Evolutionary conservation across 2,329 filamentous ascomycete species (phyloP).

Genomic region (Tolypocladium capitatum): DNA sequence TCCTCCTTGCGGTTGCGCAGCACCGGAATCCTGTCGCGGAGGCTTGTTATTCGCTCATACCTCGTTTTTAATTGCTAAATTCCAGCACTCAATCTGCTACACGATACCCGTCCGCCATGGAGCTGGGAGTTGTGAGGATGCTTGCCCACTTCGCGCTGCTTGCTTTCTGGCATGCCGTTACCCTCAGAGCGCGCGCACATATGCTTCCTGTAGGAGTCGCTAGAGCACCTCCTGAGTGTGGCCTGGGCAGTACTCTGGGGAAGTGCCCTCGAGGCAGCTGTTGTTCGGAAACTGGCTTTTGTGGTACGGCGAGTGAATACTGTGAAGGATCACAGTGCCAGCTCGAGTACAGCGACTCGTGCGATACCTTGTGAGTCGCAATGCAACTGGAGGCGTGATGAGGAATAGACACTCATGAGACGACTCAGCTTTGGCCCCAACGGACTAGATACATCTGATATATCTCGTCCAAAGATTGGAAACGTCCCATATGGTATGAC

Average conservation of each 20-base stretch:
- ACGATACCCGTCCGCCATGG: background rate
- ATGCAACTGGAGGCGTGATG: background rate
- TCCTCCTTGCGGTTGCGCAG: background rate
- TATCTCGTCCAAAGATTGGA: constrained; percentile 18
- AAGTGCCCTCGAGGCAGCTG: constrained; percentile 17
- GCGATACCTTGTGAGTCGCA: constrained; percentile 26
- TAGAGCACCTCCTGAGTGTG: background rate
- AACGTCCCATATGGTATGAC: constrained; percentile 22
- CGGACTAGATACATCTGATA: constrained; percentile 16
- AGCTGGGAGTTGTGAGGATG: background rate
- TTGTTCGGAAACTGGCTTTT: constrained; percentile 24
- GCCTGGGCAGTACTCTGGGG: background rate
- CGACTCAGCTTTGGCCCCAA: constrained; percentile 16
- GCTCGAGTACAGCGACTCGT: constrained; percentile 24
- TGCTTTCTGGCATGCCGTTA: background rate
- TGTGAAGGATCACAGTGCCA: constrained; percentile 25
- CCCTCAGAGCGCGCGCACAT: background rate
- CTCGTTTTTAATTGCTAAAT: background rate
- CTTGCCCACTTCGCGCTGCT: background rate
- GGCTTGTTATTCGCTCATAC: background rate
- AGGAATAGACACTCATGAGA: background rate
- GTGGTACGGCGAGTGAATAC: constrained; percentile 20
- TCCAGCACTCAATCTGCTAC: background rate
- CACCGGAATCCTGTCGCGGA: background rate
- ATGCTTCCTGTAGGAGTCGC: background rate